Percentiles rank a stretch among this genome's conserved stretches.
Evolutionary conservation across 768 basidiomycete species (phyloP).

Genomic region (Tephrocybe rancida): DNA sequence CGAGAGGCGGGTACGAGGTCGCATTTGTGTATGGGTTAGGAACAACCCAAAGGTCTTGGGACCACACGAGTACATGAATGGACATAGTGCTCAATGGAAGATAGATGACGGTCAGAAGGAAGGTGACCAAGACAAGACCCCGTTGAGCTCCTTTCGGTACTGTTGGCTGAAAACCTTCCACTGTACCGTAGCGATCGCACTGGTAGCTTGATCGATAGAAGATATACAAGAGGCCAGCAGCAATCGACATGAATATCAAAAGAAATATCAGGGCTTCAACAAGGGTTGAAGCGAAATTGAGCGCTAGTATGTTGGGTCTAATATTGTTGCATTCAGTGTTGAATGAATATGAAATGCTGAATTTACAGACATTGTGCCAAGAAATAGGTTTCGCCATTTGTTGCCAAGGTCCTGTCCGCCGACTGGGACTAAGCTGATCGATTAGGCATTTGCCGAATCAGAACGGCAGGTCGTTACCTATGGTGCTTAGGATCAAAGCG

Average conservation of each 20-base stretch:
- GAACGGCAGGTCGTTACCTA: conserved; percentile 41
- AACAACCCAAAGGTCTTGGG: conserved; percentile 74
- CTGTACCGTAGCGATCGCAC: conserved; percentile 48
- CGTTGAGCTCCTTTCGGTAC: conserved; percentile 45
- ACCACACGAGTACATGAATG: conserved; percentile 77
- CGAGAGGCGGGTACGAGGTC: conserved; percentile 48
- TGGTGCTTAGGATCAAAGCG: conserved; percentile 67
- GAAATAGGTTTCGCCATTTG: conserved; percentile 60
- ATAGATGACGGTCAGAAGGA: conserved; percentile 69
- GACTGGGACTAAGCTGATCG: conserved; percentile 35
- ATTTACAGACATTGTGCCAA: conserved; percentile 64
- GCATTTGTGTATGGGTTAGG: conserved; percentile 68
- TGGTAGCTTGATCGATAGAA: conserved; percentile 54
- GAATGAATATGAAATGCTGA: background rate
- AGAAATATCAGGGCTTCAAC: conserved; percentile 64
- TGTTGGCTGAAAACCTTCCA: conserved; percentile 58
- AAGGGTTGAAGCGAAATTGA: conserved; percentile 69
- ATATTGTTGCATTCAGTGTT: conserved; percentile 4
- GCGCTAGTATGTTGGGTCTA: conserved; percentile 73
- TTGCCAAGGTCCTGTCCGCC: conserved; percentile 37
- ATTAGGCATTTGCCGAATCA: background rate
- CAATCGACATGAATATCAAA: conserved; percentile 55
- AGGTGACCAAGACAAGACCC: conserved; percentile 62
- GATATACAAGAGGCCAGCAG: conserved; percentile 55
- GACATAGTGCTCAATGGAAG: conserved; percentile 80